A percentile compares a stretch with the other conserved stretches of the same genome.
These are phyloP conservation scores for Cytospora paraplurivora DNA, from an alignment of 2,329 filamentous ascomycete genomes.

Conservation along the genomic window DNA sequence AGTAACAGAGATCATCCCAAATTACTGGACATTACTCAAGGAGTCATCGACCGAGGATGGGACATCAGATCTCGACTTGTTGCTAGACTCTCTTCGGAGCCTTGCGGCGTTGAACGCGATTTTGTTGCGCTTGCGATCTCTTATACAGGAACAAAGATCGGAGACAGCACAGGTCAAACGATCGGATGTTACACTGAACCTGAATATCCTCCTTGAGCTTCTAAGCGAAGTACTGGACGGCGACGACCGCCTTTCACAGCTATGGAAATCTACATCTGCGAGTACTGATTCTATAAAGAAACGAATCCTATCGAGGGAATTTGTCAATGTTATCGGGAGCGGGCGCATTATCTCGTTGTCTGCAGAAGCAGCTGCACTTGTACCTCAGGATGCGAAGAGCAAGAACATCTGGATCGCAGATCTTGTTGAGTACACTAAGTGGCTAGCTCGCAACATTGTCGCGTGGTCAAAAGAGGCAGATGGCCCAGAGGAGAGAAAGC, in stretches of 20 bases:
- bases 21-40: conserved; percentile 74
- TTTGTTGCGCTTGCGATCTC: conserved; percentile 65
- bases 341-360: conserved; percentile 53
- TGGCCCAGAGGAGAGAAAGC: conserved; percentile 40
- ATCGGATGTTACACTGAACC: conserved; percentile 46
- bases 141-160: conserved; percentile 55
- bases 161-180: conserved; percentile 42
- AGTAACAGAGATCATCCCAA: conserved; percentile 73
- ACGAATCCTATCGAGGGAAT: conserved; percentile 45
- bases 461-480: conserved; percentile 42
- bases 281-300: conserved; percentile 31
- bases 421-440: conserved; percentile 65
- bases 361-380: conserved; percentile 57
- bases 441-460: conserved; percentile 69
- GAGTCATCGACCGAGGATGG: conserved; percentile 42
- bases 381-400: conserved; percentile 42
- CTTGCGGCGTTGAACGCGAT: conserved; percentile 78
- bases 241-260: conserved; percentile 38
- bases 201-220: conserved; percentile 48
- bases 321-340: conserved; percentile 50
- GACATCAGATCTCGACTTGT: conserved; percentile 45
- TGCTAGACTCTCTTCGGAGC: conserved; percentile 70
- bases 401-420: conserved; percentile 62
- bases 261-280: conserved; percentile 42
- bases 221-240: conserved; percentile 46